Evolutionary conservation across 345 rosid species (phyloP).

Genomic region (Eucalyptus polyanthemos): DNA sequence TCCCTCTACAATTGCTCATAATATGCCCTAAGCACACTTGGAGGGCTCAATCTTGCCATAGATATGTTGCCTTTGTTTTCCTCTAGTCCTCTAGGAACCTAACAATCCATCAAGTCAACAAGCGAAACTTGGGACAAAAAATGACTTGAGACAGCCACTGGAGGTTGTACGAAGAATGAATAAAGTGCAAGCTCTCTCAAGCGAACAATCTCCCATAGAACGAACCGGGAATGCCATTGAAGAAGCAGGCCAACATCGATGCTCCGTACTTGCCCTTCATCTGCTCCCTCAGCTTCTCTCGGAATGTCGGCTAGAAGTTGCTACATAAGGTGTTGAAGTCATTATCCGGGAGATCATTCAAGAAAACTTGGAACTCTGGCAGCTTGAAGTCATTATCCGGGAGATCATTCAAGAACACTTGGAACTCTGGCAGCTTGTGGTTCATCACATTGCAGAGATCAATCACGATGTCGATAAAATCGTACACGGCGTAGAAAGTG

Average conservation of each 20-base stretch:
- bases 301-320: not conserved
- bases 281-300: not conserved
- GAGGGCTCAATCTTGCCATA: no score
- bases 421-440: constrained; percentile 16
- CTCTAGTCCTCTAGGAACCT: no score
- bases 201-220: constrained; percentile 41
- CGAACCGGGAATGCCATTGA: constrained; percentile 26
- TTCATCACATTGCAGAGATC: not conserved
- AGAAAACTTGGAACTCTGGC: no score
- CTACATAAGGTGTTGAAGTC: constrained; percentile 9
- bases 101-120: no score
- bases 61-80: no score
- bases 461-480: constrained; percentile 4
- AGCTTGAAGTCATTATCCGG: constrained; percentile 36
- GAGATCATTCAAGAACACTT: constrained; percentile 37
- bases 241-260: not conserved
- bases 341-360: constrained; percentile 43
- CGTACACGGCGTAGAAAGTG: not conserved
- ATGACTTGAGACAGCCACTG: constrained; percentile 31
- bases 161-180: constrained; percentile 37
- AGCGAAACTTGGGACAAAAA: not conserved
- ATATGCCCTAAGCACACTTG: no score
- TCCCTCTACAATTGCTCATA: no score
- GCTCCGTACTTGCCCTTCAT: not conserved
- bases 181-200: constrained; percentile 2